A percentile compares a stretch with the other conserved stretches of the same genome.
phyloP scores from a whole-genome alignment of 768 basidiomycete species.

The Russula vinacea region DNA sequence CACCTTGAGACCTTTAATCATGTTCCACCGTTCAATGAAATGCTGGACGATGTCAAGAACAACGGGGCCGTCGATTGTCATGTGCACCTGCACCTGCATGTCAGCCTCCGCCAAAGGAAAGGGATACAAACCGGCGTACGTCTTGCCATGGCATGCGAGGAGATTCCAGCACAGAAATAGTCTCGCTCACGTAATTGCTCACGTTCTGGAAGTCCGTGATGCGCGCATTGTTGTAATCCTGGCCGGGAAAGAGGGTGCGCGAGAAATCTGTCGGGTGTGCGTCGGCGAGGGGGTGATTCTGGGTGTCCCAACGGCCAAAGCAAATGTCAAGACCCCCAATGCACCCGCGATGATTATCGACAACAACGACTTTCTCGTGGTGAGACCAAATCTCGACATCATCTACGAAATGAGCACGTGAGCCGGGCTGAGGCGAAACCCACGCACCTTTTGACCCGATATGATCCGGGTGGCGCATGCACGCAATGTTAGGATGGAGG shows the following conservation, averaged over 20 bases:
- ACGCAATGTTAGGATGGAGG: conserved; percentile 83
- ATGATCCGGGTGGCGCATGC: conserved; percentile 89
- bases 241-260: conserved; percentile 84
- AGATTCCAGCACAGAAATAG: conserved; percentile 62
- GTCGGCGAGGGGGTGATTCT: conserved; percentile 86
- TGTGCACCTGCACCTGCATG: conserved; percentile 56
- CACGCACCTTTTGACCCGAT: conserved; percentile 67
- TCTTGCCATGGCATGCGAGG: conserved; percentile 96
- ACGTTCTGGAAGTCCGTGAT: conserved; percentile 81
- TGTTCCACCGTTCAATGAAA: conserved; percentile 91
- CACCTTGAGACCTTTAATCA: conserved; percentile 80
- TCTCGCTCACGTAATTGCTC: conserved; percentile 67
- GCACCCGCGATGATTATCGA: conserved; percentile 82
- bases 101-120: not conserved
- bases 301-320: conserved; percentile 96
- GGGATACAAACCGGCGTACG: conserved; percentile 44
- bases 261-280: conserved; percentile 84
- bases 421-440: not conserved
- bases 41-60: conserved; percentile 93
- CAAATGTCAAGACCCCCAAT: conserved; percentile 95
- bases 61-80: conserved; percentile 75
- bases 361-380: conserved; percentile 88
- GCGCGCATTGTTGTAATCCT: conserved; percentile 92
- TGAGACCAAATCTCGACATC: conserved; percentile 87
- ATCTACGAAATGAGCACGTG: conserved; percentile 41